Conservation (phyloP, 2,329 filamentous ascomycete species). For the Microascus cirrosus region DNA sequence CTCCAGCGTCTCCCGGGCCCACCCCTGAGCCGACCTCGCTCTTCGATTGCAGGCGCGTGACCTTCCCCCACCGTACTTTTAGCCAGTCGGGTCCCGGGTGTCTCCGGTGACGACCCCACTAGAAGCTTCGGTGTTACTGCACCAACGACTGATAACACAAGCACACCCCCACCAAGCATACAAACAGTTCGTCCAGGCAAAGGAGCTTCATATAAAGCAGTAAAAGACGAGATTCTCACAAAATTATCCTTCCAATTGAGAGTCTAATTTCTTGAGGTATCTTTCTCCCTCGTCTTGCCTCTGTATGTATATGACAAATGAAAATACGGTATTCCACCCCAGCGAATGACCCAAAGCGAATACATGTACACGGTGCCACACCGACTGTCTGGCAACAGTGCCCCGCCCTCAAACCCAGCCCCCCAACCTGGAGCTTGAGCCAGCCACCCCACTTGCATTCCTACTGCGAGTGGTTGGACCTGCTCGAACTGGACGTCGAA, state of each 20-base stretch:
- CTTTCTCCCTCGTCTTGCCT: background rate
- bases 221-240: background rate
- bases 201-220: background rate
- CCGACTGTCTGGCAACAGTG: background rate
- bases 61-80: too few relatives aligned
- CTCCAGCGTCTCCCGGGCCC: background rate
- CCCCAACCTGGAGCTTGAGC: background rate
- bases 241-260: background rate
- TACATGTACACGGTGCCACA: background rate
- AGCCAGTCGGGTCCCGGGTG: too few relatives aligned
- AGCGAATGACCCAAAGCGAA: background rate
- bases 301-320: background rate
- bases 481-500: background rate
- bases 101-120: too few relatives aligned
- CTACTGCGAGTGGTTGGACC: background rate
- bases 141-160: too few relatives aligned
- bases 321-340: background rate
- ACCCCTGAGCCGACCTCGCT: background rate
- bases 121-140: too few relatives aligned
- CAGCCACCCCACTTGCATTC: background rate
- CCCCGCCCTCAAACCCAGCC: background rate
- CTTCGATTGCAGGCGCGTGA: background rate
- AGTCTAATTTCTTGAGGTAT: background rate
- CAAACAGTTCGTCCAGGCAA: too few relatives aligned
- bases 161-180: too few relatives aligned